Conservation (phyloP, 352 stramenopile genomes). For the Globisporangium barbulae region DNA sequence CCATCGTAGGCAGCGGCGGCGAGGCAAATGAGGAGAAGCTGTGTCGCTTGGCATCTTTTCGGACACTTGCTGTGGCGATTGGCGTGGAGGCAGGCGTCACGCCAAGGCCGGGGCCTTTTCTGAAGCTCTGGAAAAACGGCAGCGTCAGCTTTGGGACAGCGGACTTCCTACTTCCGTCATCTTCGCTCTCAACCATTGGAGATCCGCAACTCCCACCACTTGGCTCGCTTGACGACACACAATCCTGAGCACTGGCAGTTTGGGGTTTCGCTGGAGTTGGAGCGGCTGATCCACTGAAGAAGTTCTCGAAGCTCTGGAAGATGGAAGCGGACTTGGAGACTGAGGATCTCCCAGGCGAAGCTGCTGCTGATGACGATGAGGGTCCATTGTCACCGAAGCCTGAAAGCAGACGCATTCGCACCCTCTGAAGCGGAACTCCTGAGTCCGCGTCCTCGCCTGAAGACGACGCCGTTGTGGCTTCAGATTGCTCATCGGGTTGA, state of each 20-base stretch:
- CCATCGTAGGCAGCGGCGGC: constrained; percentile 16
- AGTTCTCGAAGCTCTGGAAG: constrained; percentile 21
- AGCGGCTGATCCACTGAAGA: constrained; percentile 12
- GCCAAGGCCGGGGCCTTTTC: constrained; percentile 48
- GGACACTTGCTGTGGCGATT: constrained; percentile 63
- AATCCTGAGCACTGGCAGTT: not conserved
- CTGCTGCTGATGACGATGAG: not conserved
- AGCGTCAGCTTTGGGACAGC: constrained; percentile 47
- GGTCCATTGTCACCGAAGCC: constrained; percentile 1
- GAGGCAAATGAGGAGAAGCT: constrained; percentile 50
- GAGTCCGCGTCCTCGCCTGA: not conserved
- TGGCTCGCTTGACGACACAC: not conserved
- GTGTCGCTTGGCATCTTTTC: constrained; percentile 62
- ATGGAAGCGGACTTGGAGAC: constrained; percentile 6
- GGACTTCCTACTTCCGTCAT: not conserved
- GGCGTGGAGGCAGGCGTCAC: constrained; percentile 62
- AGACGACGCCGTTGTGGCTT: not conserved
- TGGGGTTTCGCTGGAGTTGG: constrained; percentile 9
- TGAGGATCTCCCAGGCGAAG: constrained; percentile 10
- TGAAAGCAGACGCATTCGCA: constrained; percentile 8
- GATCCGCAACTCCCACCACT: not conserved
- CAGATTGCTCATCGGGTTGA: constrained; percentile 1
- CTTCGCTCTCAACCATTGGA: not conserved
- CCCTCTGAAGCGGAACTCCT: constrained; percentile 1
- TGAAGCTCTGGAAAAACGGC: constrained; percentile 69